Conservation (phyloP, 2,329 filamentous ascomycete species). For the Drechslerella coelobrocha region DNA sequence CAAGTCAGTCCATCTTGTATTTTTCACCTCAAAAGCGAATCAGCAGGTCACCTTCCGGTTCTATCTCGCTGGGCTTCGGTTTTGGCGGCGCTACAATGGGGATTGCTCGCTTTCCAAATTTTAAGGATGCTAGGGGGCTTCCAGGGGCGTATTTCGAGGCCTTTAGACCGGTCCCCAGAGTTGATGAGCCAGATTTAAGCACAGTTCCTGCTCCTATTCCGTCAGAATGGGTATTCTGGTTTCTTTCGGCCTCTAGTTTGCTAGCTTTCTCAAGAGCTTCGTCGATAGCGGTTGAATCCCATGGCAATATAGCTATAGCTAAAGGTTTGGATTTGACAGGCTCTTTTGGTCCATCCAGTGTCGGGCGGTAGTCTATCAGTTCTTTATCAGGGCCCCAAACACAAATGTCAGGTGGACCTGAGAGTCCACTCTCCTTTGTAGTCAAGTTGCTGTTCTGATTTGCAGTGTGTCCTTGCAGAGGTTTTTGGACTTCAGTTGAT, state of each 20-base stretch:
- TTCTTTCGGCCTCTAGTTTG: constrained; percentile 7
- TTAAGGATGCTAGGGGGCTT: neutral
- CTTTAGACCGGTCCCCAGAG: neutral
- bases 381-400: constrained; percentile 31
- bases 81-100: neutral
- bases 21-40: neutral
- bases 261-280: constrained; percentile 7
- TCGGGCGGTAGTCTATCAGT: constrained; percentile 25
- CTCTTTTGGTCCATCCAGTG: neutral
- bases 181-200: neutral
- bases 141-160: neutral
- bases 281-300: constrained; percentile 23
- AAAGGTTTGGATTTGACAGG: neutral
- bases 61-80: neutral
- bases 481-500: neutral
- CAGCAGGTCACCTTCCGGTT: neutral
- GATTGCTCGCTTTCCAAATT: neutral
- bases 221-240: neutral
- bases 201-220: neutral
- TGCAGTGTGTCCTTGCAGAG: neutral
- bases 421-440: no score
- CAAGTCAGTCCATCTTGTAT: no score
- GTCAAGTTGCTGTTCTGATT: neutral
- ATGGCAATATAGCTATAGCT: constrained; percentile 7
- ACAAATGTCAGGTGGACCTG: constrained; percentile 17